A percentile compares a stretch with the other conserved stretches of the same genome.
These are phyloP conservation scores for Tricholoma hemisulphureum DNA, from an alignment of 768 basidiomycete species.

Conservation along the genomic window DNA sequence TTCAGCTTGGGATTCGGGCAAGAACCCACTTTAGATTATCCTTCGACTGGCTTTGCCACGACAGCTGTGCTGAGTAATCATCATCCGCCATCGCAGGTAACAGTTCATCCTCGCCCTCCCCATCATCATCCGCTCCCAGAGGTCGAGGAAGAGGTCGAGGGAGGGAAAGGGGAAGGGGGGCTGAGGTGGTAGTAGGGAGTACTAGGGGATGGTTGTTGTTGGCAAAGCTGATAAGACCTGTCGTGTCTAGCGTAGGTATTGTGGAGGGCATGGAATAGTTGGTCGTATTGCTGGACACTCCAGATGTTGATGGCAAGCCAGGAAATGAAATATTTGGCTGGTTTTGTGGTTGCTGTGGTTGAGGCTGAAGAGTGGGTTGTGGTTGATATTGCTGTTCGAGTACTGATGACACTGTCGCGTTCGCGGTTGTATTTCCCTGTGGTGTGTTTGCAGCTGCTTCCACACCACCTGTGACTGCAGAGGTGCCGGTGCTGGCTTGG, in stretches of 20 bases:
- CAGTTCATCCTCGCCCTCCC: conserved; percentile 74
- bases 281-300: not conserved
- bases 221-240: conserved; percentile 20
- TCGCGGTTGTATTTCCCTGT: conserved; percentile 7
- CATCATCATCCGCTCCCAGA: conserved; percentile 48
- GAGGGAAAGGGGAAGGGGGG: conserved; percentile 10
- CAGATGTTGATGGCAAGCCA: not conserved
- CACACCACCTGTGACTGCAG: not conserved
- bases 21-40: conserved; percentile 72
- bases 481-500: not conserved
- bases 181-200: conserved; percentile 15
- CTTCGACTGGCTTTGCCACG: conserved; percentile 85
- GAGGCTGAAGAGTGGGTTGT: not conserved
- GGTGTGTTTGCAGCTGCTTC: conserved; percentile 1
- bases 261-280: conserved; percentile 10
- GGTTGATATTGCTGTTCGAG: not conserved
- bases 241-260: conserved; percentile 16
- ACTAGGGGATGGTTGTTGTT: conserved; percentile 11
- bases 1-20: not conserved
- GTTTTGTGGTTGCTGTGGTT: not conserved
- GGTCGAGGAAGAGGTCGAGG: conserved; percentile 8
- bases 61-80: conserved; percentile 80
- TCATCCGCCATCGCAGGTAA: conserved; percentile 87
- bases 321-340: not conserved
- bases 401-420: not conserved